Evolutionary conservation across 163 green algal genomes (phyloP).

Genomic region (Scenedesmus sp.): DNA sequence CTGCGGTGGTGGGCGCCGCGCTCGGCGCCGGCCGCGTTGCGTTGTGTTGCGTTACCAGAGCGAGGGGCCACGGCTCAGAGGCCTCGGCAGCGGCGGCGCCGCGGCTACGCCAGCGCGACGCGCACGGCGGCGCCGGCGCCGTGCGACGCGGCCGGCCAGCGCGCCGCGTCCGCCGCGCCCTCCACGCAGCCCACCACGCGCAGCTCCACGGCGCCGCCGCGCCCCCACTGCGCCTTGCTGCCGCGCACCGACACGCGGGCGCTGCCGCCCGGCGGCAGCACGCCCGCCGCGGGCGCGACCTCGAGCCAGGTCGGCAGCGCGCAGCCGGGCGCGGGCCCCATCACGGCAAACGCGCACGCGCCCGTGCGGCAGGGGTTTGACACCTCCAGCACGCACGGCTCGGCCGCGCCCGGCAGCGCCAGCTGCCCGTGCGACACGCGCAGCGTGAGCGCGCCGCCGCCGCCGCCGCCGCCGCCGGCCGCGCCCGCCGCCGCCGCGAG

Average conservation of each 20-base stretch:
- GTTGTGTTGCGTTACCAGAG: no score
- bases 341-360: background rate
- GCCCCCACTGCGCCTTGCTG: background rate
- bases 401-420: background rate
- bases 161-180: constrained; percentile 4
- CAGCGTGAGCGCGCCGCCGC: constrained; percentile 7
- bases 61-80: no score
- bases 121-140: background rate
- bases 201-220: background rate
- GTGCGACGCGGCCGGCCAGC: background rate
- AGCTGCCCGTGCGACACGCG: background rate
- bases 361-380: constrained; percentile 21
- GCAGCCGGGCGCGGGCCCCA: background rate
- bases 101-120: background rate
- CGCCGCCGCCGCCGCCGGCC: background rate
- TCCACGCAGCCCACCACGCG: constrained; percentile 22
- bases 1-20: no score
- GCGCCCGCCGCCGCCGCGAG: background rate
- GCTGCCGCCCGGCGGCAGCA: background rate
- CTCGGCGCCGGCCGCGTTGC: no score
- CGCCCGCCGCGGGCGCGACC: constrained; percentile 11
- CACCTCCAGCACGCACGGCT: background rate
- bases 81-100: no score
- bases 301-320: constrained; percentile 31
- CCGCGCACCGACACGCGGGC: constrained; percentile 8